Percentiles rank a stretch among this genome's conserved stretches.
phyloP scores from a whole-genome alignment of 1,284 basidiomycete genomes.

The Leccinum pallidistipes region DNA sequence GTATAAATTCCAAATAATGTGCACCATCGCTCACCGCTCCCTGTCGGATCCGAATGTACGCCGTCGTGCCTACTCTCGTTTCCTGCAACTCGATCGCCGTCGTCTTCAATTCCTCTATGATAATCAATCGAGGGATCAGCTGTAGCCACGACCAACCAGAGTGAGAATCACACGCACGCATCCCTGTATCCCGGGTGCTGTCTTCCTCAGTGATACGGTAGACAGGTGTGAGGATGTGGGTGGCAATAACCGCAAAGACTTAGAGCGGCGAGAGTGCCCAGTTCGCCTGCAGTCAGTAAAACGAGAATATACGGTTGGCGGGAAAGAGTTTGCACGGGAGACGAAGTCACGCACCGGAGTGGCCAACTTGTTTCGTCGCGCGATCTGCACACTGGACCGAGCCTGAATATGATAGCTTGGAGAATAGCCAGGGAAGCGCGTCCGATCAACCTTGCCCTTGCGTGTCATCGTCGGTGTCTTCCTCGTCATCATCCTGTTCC shows the following conservation, averaged over 20 bases:
- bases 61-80: constrained; percentile 79
- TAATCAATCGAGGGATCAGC: not conserved
- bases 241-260: constrained; percentile 85
- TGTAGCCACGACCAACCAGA: not conserved
- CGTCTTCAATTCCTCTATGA: constrained; percentile 78
- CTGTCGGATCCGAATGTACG: constrained; percentile 82
- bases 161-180: constrained; percentile 51
- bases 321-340: not conserved
- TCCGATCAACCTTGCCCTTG: constrained; percentile 39
- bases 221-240: constrained; percentile 82
- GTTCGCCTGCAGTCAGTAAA: constrained; percentile 39
- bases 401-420: constrained; percentile 88
- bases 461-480: constrained; percentile 24
- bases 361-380: constrained; percentile 54
- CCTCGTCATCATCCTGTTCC: constrained; percentile 15
- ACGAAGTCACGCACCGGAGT: constrained; percentile 38
- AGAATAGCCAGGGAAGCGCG: constrained; percentile 91
- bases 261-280: constrained; percentile 85
- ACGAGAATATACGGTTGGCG: constrained; percentile 11
- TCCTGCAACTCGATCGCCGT: constrained; percentile 87
- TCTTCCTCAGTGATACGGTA: constrained; percentile 89
- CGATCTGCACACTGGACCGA: constrained; percentile 64
- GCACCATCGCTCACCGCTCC: constrained; percentile 56
- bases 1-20: constrained; percentile 56
- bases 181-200: constrained; percentile 67